Conservation (phyloP, 257 asterid species). For the Ophiorrhiza pumila region DNA sequence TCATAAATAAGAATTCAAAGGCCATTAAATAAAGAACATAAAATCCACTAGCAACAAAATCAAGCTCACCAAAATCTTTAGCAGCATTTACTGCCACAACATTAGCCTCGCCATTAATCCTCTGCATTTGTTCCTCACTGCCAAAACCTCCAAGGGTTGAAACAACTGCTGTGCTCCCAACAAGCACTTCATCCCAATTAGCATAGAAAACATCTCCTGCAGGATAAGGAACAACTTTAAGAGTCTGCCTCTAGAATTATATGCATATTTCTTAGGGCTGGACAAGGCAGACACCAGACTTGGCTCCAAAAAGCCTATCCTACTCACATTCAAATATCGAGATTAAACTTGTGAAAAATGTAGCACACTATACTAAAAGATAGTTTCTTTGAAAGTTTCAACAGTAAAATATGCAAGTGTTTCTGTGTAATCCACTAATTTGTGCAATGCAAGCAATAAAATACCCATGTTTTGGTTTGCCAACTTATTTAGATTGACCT, state of each 20-base stretch:
- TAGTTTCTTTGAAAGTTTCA: background rate
- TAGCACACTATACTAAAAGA: background rate
- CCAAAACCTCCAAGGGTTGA: conserved; percentile 98
- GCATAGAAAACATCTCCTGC: conserved; percentile 93
- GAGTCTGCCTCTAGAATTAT: conserved; percentile 12
- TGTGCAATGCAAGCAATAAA: background rate
- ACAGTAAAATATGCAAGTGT: no score
- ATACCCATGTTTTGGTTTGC: background rate
- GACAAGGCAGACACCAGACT: background rate
- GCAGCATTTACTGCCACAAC: conserved; percentile 89
- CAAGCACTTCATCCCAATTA: conserved; percentile 89
- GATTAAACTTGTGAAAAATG: no score
- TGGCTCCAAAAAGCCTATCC: background rate
- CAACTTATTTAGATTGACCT: background rate
- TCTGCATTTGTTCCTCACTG: conserved; percentile 87
- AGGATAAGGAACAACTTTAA: conserved; percentile 20
- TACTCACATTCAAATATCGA: background rate
- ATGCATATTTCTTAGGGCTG: background rate
- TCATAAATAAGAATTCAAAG: background rate
- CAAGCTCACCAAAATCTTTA: conserved; percentile 70
- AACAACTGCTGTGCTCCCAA: conserved; percentile 86
- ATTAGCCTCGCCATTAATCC: conserved; percentile 98
- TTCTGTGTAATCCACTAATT: no score
- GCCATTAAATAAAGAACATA: background rate
- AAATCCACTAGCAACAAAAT: background rate